Conservation (phyloP, 306 rosid species). For the Cajanus cajan region DNA sequence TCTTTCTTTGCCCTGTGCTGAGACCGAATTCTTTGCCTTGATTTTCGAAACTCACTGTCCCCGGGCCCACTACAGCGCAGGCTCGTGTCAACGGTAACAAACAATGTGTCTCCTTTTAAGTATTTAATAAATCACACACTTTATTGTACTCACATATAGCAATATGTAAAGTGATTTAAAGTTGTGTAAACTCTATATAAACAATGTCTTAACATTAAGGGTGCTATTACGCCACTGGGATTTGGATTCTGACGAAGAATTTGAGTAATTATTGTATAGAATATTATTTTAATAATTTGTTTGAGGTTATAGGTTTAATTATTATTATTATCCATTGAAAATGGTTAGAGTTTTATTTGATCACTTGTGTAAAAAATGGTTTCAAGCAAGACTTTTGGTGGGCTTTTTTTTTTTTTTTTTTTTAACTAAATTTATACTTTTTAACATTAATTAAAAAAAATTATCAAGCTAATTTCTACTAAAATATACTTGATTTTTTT, state of each 20-base stretch:
- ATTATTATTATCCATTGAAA: background rate
- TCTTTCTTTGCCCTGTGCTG: background rate
- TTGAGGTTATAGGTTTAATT: background rate
- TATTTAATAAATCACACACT: background rate
- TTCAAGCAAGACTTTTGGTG: background rate
- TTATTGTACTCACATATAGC: background rate
- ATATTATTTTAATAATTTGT: too few relatives aligned
- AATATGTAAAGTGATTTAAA: background rate
- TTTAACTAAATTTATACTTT: too few relatives aligned
- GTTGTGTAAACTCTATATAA: background rate
- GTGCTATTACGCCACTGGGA: background rate
- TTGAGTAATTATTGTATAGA: too few relatives aligned
- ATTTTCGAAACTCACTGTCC: slow-evolving; percentile 25
- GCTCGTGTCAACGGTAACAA: slow-evolving; percentile 37
- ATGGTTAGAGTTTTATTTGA: background rate
- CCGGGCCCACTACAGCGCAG: background rate
- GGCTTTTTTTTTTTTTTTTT: too few relatives aligned
- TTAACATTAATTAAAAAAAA: too few relatives aligned
- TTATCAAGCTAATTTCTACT: too few relatives aligned
- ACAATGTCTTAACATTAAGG: background rate
- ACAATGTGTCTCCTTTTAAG: background rate
- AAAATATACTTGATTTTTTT: too few relatives aligned
- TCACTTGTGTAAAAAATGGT: background rate
- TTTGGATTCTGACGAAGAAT: background rate
- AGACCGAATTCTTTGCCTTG: slow-evolving; percentile 36